phyloP scores from a whole-genome alignment of 2,329 filamentous ascomycete genomes.

The Fusarium graminum region DNA sequence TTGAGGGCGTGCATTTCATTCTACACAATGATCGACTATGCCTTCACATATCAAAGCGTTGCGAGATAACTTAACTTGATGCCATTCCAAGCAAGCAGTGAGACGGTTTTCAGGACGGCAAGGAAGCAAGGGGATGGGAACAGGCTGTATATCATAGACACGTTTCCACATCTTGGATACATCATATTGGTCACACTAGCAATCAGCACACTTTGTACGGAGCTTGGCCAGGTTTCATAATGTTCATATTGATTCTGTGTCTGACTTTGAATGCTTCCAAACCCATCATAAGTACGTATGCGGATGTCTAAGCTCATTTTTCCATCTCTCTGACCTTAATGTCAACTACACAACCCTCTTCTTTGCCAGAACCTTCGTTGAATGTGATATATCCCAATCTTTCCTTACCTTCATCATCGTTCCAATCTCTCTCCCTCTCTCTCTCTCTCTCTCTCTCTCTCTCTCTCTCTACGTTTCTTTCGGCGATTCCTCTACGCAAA shows the following conservation, averaged over 20 bases:
- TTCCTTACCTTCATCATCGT: conserved; percentile 4
- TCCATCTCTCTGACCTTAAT: conserved; percentile 24
- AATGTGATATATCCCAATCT: conserved; percentile 41
- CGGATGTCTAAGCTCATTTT: conserved; percentile 9
- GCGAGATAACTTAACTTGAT: background rate
- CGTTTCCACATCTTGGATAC: background rate
- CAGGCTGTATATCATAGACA: background rate
- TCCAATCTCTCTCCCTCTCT: background rate
- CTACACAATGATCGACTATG: background rate
- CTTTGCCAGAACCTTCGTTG: conserved; percentile 16
- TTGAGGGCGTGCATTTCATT: background rate
- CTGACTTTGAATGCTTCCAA: conserved; percentile 10
- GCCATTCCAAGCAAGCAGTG: too few species aligned
- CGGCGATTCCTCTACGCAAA: conserved; percentile 52
- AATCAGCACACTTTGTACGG: background rate
- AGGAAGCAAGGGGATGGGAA: background rate
- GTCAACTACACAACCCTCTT: conserved; percentile 19
- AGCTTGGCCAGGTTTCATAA: conserved; percentile 18
- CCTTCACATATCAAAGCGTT: background rate
- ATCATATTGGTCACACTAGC: background rate
- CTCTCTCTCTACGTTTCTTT: background rate
- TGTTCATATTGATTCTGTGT: conserved; percentile 29
- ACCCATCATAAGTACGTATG: conserved; percentile 17
- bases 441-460: background rate
- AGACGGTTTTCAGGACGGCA: background rate